These are phyloP conservation scores for Capronia americana DNA, from an alignment of 2,329 filamentous ascomycete species.

Conservation along the genomic window DNA sequence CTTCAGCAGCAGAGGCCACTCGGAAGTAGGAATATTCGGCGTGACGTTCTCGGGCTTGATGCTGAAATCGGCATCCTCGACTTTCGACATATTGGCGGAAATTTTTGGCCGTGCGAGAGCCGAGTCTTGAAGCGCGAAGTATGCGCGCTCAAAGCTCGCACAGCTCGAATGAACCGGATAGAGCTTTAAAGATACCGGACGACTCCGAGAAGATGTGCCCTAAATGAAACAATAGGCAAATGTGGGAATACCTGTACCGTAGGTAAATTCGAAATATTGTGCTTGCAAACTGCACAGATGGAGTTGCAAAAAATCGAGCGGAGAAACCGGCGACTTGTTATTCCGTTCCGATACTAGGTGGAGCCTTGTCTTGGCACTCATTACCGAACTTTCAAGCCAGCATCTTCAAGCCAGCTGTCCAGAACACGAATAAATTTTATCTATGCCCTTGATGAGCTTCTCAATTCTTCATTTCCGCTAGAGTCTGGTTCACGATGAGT, in stretches of 20 bases:
- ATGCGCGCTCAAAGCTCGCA: constrained; percentile 7
- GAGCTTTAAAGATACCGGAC: neutral
- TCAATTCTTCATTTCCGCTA: constrained; percentile 1
- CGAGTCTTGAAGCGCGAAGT: neutral
- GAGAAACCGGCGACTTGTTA: neutral
- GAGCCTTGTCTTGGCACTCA: neutral
- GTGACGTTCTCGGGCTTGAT: constrained; percentile 91
- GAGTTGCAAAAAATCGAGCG: constrained; percentile 19
- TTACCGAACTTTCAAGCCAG: constrained; percentile 8
- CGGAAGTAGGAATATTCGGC: constrained; percentile 80
- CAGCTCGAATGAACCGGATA: neutral
- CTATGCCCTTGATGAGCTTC: constrained; percentile 3
- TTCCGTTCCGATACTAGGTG: neutral
- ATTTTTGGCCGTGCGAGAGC: constrained; percentile 15
- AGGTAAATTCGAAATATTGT: constrained; percentile 5
- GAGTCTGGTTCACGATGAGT: constrained; percentile 15
- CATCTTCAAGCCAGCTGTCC: constrained; percentile 17
- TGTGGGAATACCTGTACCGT: neutral
- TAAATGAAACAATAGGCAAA: neutral
- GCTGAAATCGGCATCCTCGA: constrained; percentile 71
- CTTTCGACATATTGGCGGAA: constrained; percentile 35
- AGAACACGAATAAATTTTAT: neutral
- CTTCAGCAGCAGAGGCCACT: constrained; percentile 92
- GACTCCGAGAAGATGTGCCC: neutral
- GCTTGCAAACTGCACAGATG: constrained; percentile 6